Evolutionary conservation across 78 protist genomes (phyloP).

Genomic region (Isochrysis galbana): DNA sequence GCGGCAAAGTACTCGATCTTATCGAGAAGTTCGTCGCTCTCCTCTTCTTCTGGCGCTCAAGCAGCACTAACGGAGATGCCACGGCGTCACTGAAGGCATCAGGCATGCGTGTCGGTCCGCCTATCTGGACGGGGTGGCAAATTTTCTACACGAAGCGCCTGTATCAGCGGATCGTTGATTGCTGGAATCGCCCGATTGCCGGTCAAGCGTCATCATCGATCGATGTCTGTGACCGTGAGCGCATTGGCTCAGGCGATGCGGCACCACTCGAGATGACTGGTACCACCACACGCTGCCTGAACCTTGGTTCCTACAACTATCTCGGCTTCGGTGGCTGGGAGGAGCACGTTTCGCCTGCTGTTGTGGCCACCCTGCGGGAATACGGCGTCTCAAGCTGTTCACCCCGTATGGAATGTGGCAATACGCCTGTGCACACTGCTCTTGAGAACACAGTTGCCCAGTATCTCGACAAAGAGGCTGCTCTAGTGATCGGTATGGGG

Average conservation of each 20-base stretch:
- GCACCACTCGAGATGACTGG: background rate
- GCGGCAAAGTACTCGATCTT: background rate
- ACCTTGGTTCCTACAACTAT: slow-evolving; percentile 96
- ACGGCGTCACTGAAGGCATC: background rate
- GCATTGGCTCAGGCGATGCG: slow-evolving; percentile 26
- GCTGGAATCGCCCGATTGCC: slow-evolving; percentile 90
- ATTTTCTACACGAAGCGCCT: slow-evolving; percentile 83
- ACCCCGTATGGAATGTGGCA: slow-evolving; percentile 37
- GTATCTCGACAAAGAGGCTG: slow-evolving; percentile 83
- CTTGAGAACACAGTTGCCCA: slow-evolving; percentile 85
- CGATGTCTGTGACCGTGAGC: slow-evolving; percentile 66
- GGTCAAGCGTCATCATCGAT: slow-evolving; percentile 80
- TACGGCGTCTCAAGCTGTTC: background rate
- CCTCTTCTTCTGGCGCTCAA: background rate
- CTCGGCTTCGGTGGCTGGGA: slow-evolving; percentile 87
- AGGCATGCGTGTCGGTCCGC: background rate
- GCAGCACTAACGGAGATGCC: background rate
- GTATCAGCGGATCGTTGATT: slow-evolving; percentile 83
- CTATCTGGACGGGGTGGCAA: slow-evolving; percentile 70
- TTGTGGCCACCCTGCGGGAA: background rate
- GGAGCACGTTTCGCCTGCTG: background rate
- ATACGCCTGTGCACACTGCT: slow-evolving; percentile 17
- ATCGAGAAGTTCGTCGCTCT: background rate
- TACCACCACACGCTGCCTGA: slow-evolving; percentile 57
- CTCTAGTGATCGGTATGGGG: slow-evolving; percentile 95